A percentile compares a stretch with the other conserved stretches of the same genome.
Conservation (phyloP, 495 filamentous ascomycete species). For the Hyaloscypha variabilis region DNA sequence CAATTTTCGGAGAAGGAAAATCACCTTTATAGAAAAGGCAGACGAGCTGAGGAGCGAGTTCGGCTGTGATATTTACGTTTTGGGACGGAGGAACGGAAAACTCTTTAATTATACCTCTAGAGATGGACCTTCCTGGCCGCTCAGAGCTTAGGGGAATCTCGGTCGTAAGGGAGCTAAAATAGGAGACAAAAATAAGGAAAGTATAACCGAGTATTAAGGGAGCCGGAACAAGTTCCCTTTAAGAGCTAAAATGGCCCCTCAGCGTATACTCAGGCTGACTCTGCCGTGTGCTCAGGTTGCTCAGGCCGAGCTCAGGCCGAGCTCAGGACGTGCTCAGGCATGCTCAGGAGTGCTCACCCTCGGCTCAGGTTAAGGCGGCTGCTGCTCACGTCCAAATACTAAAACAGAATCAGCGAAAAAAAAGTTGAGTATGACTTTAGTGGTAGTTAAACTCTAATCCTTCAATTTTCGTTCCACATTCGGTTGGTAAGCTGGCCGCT, state of each 20-base stretch:
- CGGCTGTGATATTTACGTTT: conserved; percentile 28
- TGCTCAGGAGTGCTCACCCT: conserved; percentile 11
- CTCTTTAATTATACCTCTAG: conserved; percentile 29
- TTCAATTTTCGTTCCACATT: no score
- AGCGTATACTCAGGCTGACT: conserved; percentile 26
- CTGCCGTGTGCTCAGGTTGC: conserved; percentile 24
- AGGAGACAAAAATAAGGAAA: conserved; percentile 17
- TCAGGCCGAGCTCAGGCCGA: conserved; percentile 19
- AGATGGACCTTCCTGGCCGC: conserved; percentile 26
- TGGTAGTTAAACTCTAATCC: conserved; percentile 6
- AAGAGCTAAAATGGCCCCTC: conserved; percentile 25
- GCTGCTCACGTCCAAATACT: conserved; percentile 25
- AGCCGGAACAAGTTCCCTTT: conserved; percentile 23
- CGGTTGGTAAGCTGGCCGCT: neutral
- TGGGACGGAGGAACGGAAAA: conserved; percentile 27
- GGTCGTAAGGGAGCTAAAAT: conserved; percentile 23
- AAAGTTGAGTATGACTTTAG: conserved; percentile 24
- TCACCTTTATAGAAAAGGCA: conserved; percentile 30
- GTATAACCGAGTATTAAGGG: no score
- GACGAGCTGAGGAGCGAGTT: conserved; percentile 30
- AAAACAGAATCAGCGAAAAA: conserved; percentile 24
- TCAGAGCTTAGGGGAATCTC: conserved; percentile 16
- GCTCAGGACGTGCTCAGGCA: no score
- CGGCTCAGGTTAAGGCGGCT: conserved; percentile 25
- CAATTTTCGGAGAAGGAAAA: conserved; percentile 29